Percentiles rank a stretch among this genome's conserved stretches.
These are phyloP conservation scores for Trichoderma sp. DNA, from an alignment of 2,329 filamentous ascomycete genomes.

Conservation along the genomic window DNA sequence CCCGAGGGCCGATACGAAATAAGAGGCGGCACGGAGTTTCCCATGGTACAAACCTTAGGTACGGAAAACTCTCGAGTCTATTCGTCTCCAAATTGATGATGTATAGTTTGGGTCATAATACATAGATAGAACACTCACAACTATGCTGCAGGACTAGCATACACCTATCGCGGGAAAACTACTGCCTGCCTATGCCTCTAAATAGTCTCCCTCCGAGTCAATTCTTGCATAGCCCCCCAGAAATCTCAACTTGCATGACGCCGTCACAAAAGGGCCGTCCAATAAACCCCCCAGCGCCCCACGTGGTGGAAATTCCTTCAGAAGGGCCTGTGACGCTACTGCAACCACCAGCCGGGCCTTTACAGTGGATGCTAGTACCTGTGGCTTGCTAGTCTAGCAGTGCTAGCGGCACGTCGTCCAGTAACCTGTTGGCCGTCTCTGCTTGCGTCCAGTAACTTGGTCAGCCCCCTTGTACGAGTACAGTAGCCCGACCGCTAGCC, in stretches of 20 bases:
- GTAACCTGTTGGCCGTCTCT: background rate
- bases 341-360: background rate
- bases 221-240: background rate
- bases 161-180: background rate
- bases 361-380: background rate
- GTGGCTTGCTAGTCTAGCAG: background rate
- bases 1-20: background rate
- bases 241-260: background rate
- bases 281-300: background rate
- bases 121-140: background rate
- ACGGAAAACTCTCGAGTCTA: background rate
- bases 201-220: background rate
- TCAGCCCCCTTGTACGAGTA: too few species aligned
- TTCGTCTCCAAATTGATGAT: background rate
- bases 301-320: background rate
- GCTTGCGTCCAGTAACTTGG: background rate
- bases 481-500: background rate
- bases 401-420: background rate
- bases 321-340: background rate
- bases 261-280: background rate
- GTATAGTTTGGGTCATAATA: background rate
- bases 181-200: background rate
- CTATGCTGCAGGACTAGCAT: background rate
- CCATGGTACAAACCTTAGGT: background rate
- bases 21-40: background rate